Evolutionary conservation across 495 filamentous ascomycete genomes (phyloP).

Genomic region (Penicillium desertorum): DNA sequence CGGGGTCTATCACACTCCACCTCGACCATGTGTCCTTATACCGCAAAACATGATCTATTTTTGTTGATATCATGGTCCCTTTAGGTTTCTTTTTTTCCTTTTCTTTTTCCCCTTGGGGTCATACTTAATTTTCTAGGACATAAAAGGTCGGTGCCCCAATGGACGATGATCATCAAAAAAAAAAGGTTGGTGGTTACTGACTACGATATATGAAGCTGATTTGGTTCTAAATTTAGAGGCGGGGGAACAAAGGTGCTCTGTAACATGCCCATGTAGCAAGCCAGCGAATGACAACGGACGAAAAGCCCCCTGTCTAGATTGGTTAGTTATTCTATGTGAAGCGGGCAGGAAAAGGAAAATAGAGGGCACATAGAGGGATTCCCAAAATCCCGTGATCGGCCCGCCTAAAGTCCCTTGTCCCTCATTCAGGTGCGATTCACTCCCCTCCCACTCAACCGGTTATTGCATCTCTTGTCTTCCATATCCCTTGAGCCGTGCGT

Average conservation of each 20-base stretch:
- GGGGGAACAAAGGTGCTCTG: not conserved
- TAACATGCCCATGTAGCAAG: conserved; percentile 1
- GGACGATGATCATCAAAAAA: not conserved
- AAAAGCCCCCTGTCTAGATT: not conserved
- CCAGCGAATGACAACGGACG: not conserved
- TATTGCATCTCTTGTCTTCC: not conserved
- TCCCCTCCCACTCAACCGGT: not conserved
- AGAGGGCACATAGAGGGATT: not conserved
- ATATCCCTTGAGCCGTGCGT: not conserved
- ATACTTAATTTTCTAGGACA: not conserved
- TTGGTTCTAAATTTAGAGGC: conserved; percentile 9
- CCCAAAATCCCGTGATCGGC: conserved; percentile 7
- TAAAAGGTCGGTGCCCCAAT: not conserved
- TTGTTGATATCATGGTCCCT: not conserved
- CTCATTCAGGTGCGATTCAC: not conserved
- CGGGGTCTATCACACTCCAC: conserved; percentile 3
- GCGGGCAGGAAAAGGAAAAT: not conserved
- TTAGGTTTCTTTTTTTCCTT: not conserved
- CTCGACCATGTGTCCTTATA: not conserved
- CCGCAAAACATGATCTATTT: conserved; percentile 1
- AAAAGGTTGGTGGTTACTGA: not conserved
- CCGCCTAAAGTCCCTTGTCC: not conserved
- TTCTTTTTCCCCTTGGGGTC: not conserved
- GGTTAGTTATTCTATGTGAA: not conserved
- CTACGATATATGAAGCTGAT: not conserved